Evolutionary conservation across 2,329 filamentous ascomycete species (phyloP), one percentile per base, ranked within the genome.

Genomic region (Bipolaris gigantea): DNA sequence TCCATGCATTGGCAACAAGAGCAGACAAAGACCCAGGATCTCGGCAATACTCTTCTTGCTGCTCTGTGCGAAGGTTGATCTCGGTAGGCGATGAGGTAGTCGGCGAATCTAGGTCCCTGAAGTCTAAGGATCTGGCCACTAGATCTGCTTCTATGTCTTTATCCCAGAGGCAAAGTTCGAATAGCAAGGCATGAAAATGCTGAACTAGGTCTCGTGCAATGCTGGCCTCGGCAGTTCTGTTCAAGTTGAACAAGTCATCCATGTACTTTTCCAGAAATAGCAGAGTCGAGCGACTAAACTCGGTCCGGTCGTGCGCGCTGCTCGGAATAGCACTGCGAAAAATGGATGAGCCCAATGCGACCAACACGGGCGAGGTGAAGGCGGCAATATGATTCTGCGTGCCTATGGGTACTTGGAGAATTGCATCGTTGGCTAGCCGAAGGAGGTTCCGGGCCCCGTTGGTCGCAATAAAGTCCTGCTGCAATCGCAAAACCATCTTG

Each of bases 1-100:
- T 87, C 87, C 89, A 95, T 50, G 85, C 81, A 48, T 80, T 78
- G 1, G 80, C 75, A 15, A 89, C 77, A 0, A 86, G 77, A 8
- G 83, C 81, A 1, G 77, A 66, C 1, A 77, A 76, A 52, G 75
- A 74, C 2, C 68, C 71, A 4, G 65, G 51, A 19, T 69, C 60
- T 34, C 61, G 53, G 21, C 55, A 61, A 48, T 71, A 69, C 7
- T 65, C 60, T 23, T 51, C 33, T 13, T 44, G 27, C 5, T 46
- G 27, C 5, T 46, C 48, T 21, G 16, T 25, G 5, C 27, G 48
- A 8, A 19, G 49, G 7, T 41, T 32, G 16, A 48, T 49, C 13
- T 60, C 44, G 35, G 44, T 38, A 23, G 59, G 36, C 8, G 57
- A 56, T 8, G 58, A 53, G 3, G 49, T 48, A 4, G 61, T 64